phyloP scores from a whole-genome alignment of 2,329 filamentous ascomycete genomes.

The Incumbomyces delicatus region DNA sequence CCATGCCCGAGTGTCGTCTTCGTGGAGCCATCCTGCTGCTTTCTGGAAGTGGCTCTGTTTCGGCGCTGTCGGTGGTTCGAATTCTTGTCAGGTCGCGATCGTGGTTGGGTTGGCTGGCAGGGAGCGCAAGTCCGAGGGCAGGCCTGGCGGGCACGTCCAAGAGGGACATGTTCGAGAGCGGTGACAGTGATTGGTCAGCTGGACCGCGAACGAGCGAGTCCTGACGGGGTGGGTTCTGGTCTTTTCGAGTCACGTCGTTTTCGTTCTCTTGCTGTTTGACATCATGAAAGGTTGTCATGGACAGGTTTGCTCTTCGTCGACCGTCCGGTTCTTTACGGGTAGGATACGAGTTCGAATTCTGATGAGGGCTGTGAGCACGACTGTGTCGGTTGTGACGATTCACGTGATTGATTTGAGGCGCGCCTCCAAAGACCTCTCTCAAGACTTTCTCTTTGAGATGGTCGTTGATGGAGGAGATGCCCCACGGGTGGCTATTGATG shows the following conservation, averaged over 20 bases:
- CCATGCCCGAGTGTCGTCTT: constrained; percentile 79
- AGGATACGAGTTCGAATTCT: constrained; percentile 45
- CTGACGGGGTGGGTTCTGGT: neutral
- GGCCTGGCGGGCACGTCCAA: neutral
- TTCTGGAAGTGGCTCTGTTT: constrained; percentile 8
- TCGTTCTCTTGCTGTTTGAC: neutral
- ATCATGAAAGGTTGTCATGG: constrained; percentile 22
- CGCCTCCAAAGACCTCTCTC: constrained; percentile 80
- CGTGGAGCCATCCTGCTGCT: constrained; percentile 21
- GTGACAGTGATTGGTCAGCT: neutral
- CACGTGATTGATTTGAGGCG: constrained; percentile 36
- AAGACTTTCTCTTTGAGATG: constrained; percentile 82
- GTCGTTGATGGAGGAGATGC: constrained; percentile 83
- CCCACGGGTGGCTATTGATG: constrained; percentile 53
- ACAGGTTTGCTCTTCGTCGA: constrained; percentile 27
- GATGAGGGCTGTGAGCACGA: constrained; percentile 39
- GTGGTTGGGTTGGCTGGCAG: constrained; percentile 8
- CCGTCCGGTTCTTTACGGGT: constrained; percentile 29
- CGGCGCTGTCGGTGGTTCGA: constrained; percentile 10
- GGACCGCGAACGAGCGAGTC: neutral
- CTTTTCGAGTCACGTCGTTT: neutral
- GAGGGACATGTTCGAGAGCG: neutral
- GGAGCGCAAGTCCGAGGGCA: constrained; percentile 2
- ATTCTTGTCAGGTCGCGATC: constrained; percentile 8
- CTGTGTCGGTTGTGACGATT: constrained; percentile 65